Conservation (phyloP, 352 stramenopile species). For the Saprolegnia parasitica region DNA sequence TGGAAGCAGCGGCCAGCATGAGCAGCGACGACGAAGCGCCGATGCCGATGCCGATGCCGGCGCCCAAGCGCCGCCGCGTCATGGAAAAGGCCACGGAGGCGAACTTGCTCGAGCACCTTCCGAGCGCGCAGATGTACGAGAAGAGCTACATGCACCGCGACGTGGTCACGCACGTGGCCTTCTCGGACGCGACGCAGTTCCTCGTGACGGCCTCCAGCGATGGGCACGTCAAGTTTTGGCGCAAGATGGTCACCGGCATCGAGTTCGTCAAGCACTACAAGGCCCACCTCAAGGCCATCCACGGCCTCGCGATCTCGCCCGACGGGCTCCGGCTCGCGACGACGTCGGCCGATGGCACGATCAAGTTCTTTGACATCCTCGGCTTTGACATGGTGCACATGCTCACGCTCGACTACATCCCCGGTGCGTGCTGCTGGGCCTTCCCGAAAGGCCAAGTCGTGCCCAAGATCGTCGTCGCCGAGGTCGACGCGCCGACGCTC, state of each 20-base stretch:
- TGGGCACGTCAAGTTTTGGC: conserved; percentile 99
- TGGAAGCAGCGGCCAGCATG: not conserved
- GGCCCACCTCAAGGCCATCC: conserved; percentile 89
- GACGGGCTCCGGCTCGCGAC: conserved; percentile 86
- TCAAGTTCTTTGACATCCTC: conserved; percentile 99
- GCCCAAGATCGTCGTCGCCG: conserved; percentile 71
- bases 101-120: conserved; percentile 78
- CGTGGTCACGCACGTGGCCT: conserved; percentile 89
- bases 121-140: conserved; percentile 91
- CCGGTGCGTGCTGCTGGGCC: conserved; percentile 73
- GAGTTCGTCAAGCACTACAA: conserved; percentile 99
- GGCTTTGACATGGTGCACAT: conserved; percentile 99
- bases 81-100: conserved; percentile 55
- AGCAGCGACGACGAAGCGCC: conserved; percentile 39
- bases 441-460: conserved; percentile 45
- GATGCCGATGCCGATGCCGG: conserved; percentile 53
- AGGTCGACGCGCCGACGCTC: conserved; percentile 56
- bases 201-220: conserved; percentile 94
- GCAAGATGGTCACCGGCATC: conserved; percentile 92
- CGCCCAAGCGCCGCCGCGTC: conserved; percentile 32
- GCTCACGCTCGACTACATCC: conserved; percentile 75
- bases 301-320: conserved; percentile 71
- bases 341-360: conserved; percentile 83
- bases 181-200: conserved; percentile 92
- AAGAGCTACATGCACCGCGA: conserved; percentile 97